Evolutionary conservation across 2,329 filamentous ascomycete genomes (phyloP), one percentile per base, ranked within the genome.

Genomic region (Ceratocystis huliohia): DNA sequence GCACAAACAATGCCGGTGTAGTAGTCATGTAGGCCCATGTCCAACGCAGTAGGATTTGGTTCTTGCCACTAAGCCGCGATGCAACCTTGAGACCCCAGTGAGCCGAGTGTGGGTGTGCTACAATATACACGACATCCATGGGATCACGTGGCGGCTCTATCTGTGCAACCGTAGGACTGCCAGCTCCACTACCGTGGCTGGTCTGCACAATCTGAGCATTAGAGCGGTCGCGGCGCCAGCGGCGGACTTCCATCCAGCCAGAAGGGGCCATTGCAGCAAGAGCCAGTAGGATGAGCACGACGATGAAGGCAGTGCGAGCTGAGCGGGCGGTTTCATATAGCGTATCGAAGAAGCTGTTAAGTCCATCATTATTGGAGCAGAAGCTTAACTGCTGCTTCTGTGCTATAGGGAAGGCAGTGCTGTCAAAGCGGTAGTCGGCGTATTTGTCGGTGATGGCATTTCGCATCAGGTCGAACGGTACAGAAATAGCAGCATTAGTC

Each of bases 71-170:
- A 76, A 93, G 85, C 67, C 79, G 81, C 64, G 81, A 82, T 5
- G 88, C 84, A 22, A 89, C 71, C 75, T 83, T 87, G 73, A 96
- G 82, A 50, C 92, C 93, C 33, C 82, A 77, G 1, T 81, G 81
- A 0, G 90, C 84, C 0, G 91, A 89, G 71, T 87, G 84, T 1
- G 93, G 91, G 25, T 91, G 84, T 44, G 90, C 92, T 41, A 88
- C 85, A 70, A 96, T 88, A 76, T 96, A 96, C 53, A 96, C 84
- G 45, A 92, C 85, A 73, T 97, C 93, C 81, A 96, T 85, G 0
- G 88, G 83, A 72, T 97, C 91, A 73, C 70, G 82, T 78, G 59
- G 53, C 7, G 53, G 53, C 28, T 25, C 25, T 5, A 28, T 7
- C 1, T 25, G 13, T 8, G 53, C 13, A 5, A 5, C 28, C 28